Evolutionary conservation across 257 asterid species (phyloP).

Genomic region (Rhazya stricta): DNA sequence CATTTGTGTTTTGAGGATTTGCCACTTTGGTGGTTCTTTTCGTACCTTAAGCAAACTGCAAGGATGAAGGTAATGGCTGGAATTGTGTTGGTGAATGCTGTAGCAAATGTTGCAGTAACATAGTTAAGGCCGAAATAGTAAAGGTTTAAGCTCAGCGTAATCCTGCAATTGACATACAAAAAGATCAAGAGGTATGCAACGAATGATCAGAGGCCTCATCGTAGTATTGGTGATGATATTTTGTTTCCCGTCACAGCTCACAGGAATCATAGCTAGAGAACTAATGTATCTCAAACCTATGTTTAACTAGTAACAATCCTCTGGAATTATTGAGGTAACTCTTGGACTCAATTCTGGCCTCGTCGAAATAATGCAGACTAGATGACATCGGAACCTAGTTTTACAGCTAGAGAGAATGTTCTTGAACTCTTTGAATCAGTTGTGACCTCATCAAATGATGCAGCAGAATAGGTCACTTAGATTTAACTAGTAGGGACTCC

Average conservation of each 20-base stretch:
- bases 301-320: too few relatives aligned
- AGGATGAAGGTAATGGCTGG: slow-evolving; percentile 56
- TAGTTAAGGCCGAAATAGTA: slow-evolving; percentile 45
- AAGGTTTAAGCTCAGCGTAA: slow-evolving; percentile 49
- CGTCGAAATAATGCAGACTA: background rate
- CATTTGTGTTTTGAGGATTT: background rate
- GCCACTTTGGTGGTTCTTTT: background rate
- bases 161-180: slow-evolving; percentile 31
- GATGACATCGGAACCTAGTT: background rate
- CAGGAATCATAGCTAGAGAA: too few relatives aligned
- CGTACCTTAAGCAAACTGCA: slow-evolving; percentile 40
- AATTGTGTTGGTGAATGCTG: slow-evolving; percentile 49
- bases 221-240: too few relatives aligned
- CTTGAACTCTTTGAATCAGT: too few relatives aligned
- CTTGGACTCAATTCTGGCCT: too few relatives aligned
- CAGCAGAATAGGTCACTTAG: too few relatives aligned
- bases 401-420: too few relatives aligned
- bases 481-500: too few relatives aligned
- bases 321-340: too few relatives aligned
- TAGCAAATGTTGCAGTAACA: slow-evolving; percentile 64
- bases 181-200: background rate
- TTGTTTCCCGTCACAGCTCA: too few relatives aligned
- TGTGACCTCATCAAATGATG: too few relatives aligned
- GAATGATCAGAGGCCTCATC: background rate
- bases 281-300: too few relatives aligned